Percentiles rank a stretch among this genome's conserved stretches.
Evolutionary conservation across 2,329 filamentous ascomycete species (phyloP).

Genomic region (Emergomyces africanus): DNA sequence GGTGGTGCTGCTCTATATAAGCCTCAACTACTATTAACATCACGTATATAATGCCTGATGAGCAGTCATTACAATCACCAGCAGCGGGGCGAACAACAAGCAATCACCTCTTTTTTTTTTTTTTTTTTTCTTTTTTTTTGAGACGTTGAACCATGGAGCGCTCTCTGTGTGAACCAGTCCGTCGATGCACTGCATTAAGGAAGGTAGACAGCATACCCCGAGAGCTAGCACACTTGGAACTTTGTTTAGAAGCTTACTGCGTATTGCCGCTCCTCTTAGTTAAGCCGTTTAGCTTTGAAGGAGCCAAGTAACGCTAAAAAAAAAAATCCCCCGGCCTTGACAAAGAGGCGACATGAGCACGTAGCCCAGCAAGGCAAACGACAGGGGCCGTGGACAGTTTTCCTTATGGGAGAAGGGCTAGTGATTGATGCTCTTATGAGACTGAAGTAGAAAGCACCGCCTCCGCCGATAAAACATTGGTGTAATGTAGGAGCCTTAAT

Average conservation of each 20-base stretch:
- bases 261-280: too few relatives aligned
- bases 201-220: too few relatives aligned
- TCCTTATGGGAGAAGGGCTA: background rate
- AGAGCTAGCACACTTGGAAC: background rate
- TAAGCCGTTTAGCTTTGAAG: too few relatives aligned
- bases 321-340: too few relatives aligned
- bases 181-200: background rate
- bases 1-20: background rate
- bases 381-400: background rate
- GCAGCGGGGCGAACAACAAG: background rate
- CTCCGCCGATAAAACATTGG: background rate
- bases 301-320: too few relatives aligned
- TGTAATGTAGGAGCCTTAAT: background rate
- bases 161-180: background rate
- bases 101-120: background rate
- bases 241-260: background rate
- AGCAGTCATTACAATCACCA: background rate
- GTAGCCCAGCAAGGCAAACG: background rate
- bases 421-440: background rate
- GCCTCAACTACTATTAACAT: too few relatives aligned
- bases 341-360: background rate
- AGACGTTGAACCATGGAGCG: background rate
- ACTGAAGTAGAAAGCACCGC: background rate
- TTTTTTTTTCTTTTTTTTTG: background rate
- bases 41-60: too few relatives aligned